A percentile compares a stretch with the other conserved stretches of the same genome.
These are phyloP conservation scores for Asparagopsis taxiformis DNA, from an alignment of 31 red algal species.

Conservation along the genomic window DNA sequence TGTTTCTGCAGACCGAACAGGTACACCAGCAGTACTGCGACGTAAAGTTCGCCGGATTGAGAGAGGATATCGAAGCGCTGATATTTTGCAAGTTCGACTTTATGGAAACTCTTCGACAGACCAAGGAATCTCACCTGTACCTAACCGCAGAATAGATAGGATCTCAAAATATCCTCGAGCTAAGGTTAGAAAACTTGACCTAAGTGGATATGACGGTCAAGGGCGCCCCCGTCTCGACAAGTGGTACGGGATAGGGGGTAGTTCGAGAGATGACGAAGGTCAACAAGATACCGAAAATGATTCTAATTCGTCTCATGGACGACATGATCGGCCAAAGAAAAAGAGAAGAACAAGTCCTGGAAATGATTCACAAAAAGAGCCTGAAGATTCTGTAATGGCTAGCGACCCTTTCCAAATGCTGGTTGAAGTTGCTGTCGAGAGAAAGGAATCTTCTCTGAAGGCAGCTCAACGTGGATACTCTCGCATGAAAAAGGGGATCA, in stretches of 20 bases:
- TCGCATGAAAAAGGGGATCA: slow-evolving; percentile 1
- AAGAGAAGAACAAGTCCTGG: background rate
- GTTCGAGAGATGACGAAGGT: background rate
- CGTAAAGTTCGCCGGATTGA: slow-evolving; percentile 35
- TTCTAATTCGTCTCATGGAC: background rate
- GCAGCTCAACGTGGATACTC: background rate
- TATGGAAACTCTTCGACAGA: background rate
- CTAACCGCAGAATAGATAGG: slow-evolving; percentile 14
- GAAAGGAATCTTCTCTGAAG: slow-evolving; percentile 3
- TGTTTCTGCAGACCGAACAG: slow-evolving; percentile 26
- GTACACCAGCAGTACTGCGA: slow-evolving; percentile 34
- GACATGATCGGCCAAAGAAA: background rate
- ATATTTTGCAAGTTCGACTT: slow-evolving; percentile 16
- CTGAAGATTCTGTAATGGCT: background rate
- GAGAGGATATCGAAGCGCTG: slow-evolving; percentile 44
- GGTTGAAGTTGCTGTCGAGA: slow-evolving; percentile 23
- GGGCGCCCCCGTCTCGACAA: background rate
- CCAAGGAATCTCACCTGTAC: slow-evolving; percentile 6
- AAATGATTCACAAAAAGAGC: background rate
- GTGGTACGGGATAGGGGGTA: background rate
- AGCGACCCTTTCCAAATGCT: slow-evolving; percentile 28
- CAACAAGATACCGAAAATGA: background rate
- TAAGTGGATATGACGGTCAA: background rate
- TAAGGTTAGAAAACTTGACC: slow-evolving; percentile 9
- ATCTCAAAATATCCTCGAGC: background rate